Evolutionary conservation across 306 rosid species (phyloP), one percentile per base, ranked within the genome.

Genomic region (Ormosia semicastrata): DNA sequence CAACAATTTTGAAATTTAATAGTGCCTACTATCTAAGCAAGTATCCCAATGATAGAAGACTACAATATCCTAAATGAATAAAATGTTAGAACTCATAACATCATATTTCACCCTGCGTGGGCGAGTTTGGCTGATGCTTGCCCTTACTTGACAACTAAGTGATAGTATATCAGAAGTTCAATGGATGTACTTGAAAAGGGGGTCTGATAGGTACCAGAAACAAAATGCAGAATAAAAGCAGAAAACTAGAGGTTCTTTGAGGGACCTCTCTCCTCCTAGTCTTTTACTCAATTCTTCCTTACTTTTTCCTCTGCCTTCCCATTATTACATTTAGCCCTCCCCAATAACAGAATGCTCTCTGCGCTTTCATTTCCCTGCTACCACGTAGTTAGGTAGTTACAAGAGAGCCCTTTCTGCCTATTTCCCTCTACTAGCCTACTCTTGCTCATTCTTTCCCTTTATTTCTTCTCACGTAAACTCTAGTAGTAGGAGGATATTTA

Each of bases 1-100:
- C 41, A n/a, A 52, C 58, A n/a, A 75, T 80, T 83, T 84, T 79
- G 70, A 29, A 56, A 56, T 70, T 63, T 52, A 18, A 76, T 62
- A 14, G 79, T 67, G 75, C 65, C 73, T 58, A 24, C 24, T 41
- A 30, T 63, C 24, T 24, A 24, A 24, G 24, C 49, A 47, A 57
- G 40, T 46, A 36, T 59, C 32, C 53, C 40, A 15, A 4, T 43
- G 78, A 40, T 71, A 9, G 17, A 70, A 54, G 79, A 72, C 82
- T 70, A 17, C 56, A 34, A 67, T 73, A 40, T 66, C 53, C n/a
- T 57, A 66, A 63, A 47, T 79, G 71, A 46, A 24, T 57, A 74
- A 56, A 11, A 47, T 44, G 37, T 50, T 39, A 52, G 57, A 52
- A 52, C 7, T 52, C 24, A 52, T 14, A 7, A 52, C 24, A 14